Conservation (phyloP, 306 rosid species). For the Rosa rugosa region DNA sequence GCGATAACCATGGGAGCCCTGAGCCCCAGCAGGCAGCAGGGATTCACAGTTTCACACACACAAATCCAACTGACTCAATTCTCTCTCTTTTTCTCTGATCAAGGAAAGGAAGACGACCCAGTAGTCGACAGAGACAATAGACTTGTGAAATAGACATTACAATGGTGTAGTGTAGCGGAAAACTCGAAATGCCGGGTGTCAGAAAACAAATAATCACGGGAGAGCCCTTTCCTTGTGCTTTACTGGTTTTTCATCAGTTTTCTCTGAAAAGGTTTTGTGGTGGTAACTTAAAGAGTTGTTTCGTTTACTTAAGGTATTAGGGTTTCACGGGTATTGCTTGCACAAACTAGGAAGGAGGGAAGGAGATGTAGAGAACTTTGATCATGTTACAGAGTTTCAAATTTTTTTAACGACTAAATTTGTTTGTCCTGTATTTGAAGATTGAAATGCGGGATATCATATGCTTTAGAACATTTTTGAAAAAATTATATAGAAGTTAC, state of each 20-base stretch:
- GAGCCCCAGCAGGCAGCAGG: background rate
- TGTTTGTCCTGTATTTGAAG: background rate
- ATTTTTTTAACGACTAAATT: background rate
- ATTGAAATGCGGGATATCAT: background rate
- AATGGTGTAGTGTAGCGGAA: conserved; percentile 2
- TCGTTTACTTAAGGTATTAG: background rate
- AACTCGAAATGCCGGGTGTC: conserved; percentile 11
- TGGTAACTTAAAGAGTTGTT: background rate
- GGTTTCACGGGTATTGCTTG: too few relatives aligned
- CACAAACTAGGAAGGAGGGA: too few relatives aligned
- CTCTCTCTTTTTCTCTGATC: conserved; percentile 6
- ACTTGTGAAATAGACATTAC: background rate
- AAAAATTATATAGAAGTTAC: too few relatives aligned
- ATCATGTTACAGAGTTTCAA: too few relatives aligned
- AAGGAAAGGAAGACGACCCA: background rate
- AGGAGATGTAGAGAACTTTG: too few relatives aligned
- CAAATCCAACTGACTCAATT: background rate
- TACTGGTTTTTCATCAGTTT: background rate
- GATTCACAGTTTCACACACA: background rate
- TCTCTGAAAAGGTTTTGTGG: background rate
- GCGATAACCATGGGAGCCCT: background rate
- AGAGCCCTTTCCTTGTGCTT: background rate
- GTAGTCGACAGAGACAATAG: background rate
- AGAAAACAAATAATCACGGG: background rate
- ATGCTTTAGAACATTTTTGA: background rate